These are phyloP conservation scores for Gaertneriomyces sp. DNA, from an alignment of 192 early-diverging fungal species.

Conservation along the genomic window DNA sequence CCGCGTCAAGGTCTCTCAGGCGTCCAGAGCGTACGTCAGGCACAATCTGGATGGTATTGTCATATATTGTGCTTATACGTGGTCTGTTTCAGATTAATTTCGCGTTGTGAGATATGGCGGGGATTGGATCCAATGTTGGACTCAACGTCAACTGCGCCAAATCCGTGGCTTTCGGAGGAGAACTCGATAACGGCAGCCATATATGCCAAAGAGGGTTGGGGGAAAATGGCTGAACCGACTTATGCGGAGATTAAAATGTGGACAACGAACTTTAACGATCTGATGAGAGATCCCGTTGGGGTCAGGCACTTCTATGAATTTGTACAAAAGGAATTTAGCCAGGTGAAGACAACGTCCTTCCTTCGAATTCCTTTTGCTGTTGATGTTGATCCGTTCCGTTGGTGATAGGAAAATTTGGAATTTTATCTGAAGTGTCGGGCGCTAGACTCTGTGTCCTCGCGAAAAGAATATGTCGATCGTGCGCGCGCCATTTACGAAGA, in stretches of 20 bases:
- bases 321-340: constrained; percentile 32
- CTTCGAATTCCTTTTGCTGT: no score
- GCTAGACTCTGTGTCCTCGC: constrained; percentile 28
- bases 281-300: constrained; percentile 38
- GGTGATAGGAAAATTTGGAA: constrained; percentile 34
- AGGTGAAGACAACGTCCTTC: neutral
- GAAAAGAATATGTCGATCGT: constrained; percentile 25
- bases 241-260: constrained; percentile 35
- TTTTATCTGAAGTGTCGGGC: constrained; percentile 29
- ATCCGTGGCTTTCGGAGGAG: constrained; percentile 39
- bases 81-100: constrained; percentile 11
- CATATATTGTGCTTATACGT: neutral
- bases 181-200: constrained; percentile 15
- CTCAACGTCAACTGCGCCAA: neutral
- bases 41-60: neutral
- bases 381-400: neutral
- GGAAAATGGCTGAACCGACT: constrained; percentile 18
- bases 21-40: constrained; percentile 28
- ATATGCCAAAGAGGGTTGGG: neutral
- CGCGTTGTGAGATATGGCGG: constrained; percentile 28
- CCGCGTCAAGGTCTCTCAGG: constrained; percentile 31
- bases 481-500: constrained; percentile 35
- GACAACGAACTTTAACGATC: constrained; percentile 29
- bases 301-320: constrained; percentile 32
- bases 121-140: constrained; percentile 39